Percentiles rank a stretch among this genome's conserved stretches.
Evolutionary conservation across 108 stramenopile species (phyloP).

Genomic region (Skeletonema marinoi): DNA sequence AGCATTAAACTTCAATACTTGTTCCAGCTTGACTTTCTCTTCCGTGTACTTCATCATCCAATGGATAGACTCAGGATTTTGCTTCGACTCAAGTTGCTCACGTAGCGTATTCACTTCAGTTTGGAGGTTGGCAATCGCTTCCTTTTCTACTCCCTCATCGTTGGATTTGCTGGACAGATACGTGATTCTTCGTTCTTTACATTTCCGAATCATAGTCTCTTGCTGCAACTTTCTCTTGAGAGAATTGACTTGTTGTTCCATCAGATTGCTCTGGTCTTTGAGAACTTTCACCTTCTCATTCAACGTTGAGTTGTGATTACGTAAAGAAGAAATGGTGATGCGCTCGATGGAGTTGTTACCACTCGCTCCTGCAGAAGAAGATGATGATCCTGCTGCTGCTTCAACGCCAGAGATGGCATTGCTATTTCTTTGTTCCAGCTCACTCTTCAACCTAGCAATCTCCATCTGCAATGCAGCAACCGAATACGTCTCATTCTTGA

Average conservation of each 20-base stretch:
- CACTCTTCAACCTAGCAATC: constrained; percentile 32
- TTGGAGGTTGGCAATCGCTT: constrained; percentile 25
- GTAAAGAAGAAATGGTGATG: constrained; percentile 20
- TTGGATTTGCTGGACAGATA: constrained; percentile 18
- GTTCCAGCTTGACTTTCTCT: constrained; percentile 28
- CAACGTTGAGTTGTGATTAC: constrained; percentile 29
- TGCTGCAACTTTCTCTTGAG: constrained; percentile 53
- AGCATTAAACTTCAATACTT: constrained; percentile 10
- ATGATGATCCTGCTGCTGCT: neutral
- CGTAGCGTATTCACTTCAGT: constrained; percentile 25
- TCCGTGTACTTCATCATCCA: constrained; percentile 51
- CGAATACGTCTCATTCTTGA: constrained; percentile 43
- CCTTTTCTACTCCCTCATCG: neutral
- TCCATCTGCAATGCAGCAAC: constrained; percentile 42
- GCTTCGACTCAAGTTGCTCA: constrained; percentile 25
- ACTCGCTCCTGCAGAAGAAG: neutral
- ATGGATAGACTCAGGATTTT: constrained; percentile 21
- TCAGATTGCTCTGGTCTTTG: constrained; percentile 16
- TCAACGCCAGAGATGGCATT: neutral
- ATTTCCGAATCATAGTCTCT: constrained; percentile 51
- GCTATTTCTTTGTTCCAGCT: constrained; percentile 14
- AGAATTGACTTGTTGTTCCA: constrained; percentile 23
- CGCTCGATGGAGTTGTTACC: neutral
- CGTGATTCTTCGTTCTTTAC: constrained; percentile 45
- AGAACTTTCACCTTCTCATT: constrained; percentile 16